Evolutionary conservation across 2,329 filamentous ascomycete species (phyloP).

Genomic region (Colletotrichum liriopes): DNA sequence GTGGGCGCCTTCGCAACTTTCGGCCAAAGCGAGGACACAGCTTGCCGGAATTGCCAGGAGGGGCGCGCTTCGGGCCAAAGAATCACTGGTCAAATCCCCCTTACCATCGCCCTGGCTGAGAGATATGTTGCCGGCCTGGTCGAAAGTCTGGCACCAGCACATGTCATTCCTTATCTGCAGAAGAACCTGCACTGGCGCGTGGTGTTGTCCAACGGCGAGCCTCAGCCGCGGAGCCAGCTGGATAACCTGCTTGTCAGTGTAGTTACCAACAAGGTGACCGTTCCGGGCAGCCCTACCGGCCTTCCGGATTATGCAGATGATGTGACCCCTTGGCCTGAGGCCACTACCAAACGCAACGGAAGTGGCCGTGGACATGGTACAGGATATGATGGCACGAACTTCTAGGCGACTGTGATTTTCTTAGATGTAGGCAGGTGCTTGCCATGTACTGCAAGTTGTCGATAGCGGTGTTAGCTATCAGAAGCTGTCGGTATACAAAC

Average conservation of each 20-base stretch:
- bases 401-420: background rate
- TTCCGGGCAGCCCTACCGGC: conserved; percentile 20
- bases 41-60: conserved; percentile 46
- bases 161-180: conserved; percentile 49
- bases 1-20: conserved; percentile 63
- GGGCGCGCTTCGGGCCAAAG: conserved; percentile 40
- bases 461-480: background rate
- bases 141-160: conserved; percentile 44
- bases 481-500: background rate
- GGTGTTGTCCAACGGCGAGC: conserved; percentile 45
- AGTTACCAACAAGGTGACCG: conserved; percentile 30
- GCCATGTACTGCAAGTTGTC: background rate
- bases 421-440: no score
- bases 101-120: conserved; percentile 50
- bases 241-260: conserved; percentile 31
- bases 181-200: conserved; percentile 48
- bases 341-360: conserved; percentile 29
- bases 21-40: conserved; percentile 48
- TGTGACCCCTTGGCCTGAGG: conserved; percentile 22
- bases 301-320: conserved; percentile 24
- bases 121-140: conserved; percentile 46
- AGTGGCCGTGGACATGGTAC: conserved; percentile 29
- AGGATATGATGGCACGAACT: conserved; percentile 17
- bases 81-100: conserved; percentile 49
- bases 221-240: conserved; percentile 14